Percentiles rank a stretch among this genome's conserved stretches.
Conservation (phyloP, 495 filamentous ascomycete species). For the Penicillium verhagenii region DNA sequence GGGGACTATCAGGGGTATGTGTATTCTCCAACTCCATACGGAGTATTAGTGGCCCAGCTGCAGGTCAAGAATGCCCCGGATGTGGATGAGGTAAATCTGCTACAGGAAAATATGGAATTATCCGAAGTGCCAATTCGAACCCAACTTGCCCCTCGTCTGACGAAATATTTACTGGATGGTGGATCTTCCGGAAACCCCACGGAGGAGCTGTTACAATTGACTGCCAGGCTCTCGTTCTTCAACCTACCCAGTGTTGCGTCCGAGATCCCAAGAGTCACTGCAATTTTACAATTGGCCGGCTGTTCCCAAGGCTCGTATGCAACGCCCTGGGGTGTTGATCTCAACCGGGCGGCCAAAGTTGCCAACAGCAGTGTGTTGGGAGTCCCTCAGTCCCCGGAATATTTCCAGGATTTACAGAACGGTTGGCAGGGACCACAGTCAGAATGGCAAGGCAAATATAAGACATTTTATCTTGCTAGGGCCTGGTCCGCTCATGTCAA, state of each 20-base stretch:
- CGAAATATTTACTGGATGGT: background rate
- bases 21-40: background rate
- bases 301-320: no score
- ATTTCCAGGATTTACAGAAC: background rate
- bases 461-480: background rate
- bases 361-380: background rate
- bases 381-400: background rate
- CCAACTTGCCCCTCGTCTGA: background rate
- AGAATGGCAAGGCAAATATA: background rate
- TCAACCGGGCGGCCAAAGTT: background rate
- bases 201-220: no score
- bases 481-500: background rate
- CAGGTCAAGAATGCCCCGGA: background rate
- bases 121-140: background rate
- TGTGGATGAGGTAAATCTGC: background rate
- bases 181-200: background rate
- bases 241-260: no score
- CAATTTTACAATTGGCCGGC: no score
- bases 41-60: background rate
- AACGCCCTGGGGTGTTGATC: no score
- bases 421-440: no score
- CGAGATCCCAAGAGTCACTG: no score
- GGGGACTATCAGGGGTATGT: background rate
- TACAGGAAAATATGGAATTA: background rate
- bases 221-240: no score